phyloP scores from a whole-genome alignment of 257 asterid species.

The Mitragyna speciosa region DNA sequence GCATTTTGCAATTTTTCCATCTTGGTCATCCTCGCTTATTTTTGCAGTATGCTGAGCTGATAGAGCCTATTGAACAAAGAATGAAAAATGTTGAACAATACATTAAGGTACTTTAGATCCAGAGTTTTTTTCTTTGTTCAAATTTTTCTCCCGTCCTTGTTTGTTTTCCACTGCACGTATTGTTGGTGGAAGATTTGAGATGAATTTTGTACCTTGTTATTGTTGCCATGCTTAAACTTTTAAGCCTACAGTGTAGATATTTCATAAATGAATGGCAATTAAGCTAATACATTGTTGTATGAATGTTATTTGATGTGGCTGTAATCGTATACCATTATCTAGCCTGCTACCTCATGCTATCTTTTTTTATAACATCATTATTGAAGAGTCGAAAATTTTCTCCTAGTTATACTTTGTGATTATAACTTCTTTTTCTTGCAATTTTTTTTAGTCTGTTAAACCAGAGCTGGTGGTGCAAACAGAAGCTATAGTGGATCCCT shows the following conservation, averaged over 20 bases:
- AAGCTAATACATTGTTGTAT: not conserved
- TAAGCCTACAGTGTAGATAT: not conserved
- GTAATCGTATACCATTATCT: not conserved
- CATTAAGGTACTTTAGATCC: conserved; percentile 53
- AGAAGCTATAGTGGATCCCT: conserved; percentile 82
- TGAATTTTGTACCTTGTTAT: too few relatives aligned
- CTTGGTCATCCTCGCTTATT: not conserved
- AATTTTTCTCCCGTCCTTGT: not conserved
- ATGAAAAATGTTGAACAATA: conserved; percentile 66
- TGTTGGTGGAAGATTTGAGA: too few relatives aligned
- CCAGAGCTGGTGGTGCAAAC: conserved; percentile 72
- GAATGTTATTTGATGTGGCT: not conserved
- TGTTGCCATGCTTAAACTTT: too few relatives aligned
- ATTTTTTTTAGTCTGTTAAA: conserved; percentile 60
- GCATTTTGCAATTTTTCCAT: not conserved
- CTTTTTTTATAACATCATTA: not conserved
- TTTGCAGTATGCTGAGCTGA: conserved; percentile 68
- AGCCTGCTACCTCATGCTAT: not conserved
- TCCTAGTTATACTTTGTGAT: conserved; percentile 10
- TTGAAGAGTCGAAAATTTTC: conserved; percentile 3
- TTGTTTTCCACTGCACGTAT: not conserved
- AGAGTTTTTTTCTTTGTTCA: not conserved
- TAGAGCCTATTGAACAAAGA: conserved; percentile 71
- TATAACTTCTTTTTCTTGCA: conserved; percentile 17
- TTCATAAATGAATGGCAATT: not conserved